Percentiles rank a stretch among this genome's conserved stretches.
Conservation (phyloP, 305 asterid species). For the Solanum hybrid region DNA sequence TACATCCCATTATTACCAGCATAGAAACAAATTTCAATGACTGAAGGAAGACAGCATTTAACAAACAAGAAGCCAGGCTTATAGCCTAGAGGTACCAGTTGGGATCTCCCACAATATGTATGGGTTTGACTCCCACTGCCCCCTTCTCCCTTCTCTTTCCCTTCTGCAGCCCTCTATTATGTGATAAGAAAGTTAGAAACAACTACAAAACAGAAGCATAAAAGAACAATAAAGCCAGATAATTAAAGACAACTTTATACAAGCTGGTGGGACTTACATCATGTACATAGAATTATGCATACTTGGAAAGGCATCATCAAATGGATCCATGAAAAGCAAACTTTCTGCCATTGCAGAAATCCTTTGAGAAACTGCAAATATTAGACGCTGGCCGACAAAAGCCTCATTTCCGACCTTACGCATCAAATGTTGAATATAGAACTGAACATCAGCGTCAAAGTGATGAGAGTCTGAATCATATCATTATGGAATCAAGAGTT, state of each 20-base stretch:
- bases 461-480: slow-evolving; percentile 36
- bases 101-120: background rate
- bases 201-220: background rate
- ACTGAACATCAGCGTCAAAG: slow-evolving; percentile 25
- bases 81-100: background rate
- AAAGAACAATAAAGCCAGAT: background rate
- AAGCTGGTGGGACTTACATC: slow-evolving; percentile 51
- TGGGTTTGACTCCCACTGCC: background rate
- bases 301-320: slow-evolving; percentile 59
- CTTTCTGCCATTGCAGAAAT: slow-evolving; percentile 73
- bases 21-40: background rate
- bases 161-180: background rate
- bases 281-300: slow-evolving; percentile 59
- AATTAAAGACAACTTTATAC: background rate
- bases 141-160: background rate
- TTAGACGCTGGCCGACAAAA: slow-evolving; percentile 64
- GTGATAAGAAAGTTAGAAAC: background rate
- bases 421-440: slow-evolving; percentile 70
- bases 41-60: background rate
- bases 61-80: background rate
- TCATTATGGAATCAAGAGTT: background rate
- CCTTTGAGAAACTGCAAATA: slow-evolving; percentile 75
- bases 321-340: slow-evolving; percentile 85
- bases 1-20: background rate
- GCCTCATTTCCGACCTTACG: slow-evolving; percentile 83